Evolutionary conservation across 805 yeast genomes (phyloP), one percentile per base, ranked within the genome.

Genomic region (Lipomyces oligophaga): DNA sequence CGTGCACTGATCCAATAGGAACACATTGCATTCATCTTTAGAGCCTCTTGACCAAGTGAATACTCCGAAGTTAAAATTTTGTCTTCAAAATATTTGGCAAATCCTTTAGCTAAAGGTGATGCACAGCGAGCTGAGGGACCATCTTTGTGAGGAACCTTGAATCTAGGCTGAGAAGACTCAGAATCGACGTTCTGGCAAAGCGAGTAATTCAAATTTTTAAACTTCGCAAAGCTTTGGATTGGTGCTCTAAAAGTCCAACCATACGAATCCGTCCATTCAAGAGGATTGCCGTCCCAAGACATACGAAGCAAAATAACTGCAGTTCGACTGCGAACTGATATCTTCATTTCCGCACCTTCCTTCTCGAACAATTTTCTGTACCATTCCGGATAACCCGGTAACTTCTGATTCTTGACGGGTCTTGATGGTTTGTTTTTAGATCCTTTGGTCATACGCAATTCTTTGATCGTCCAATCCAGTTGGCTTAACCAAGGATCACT

Each of bases 341-440:
- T 65, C 30, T 72, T 77, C 59, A 86, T 72, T 18, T 68, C 72
- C 2, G 67, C 63, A 4, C 57, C 51, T 10, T 71, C 66, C 7
- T 66, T 57, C 0, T 72, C 66, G 54, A 71, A 69, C 38, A 79
- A 57, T 11, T 79, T 80, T 49, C 83, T 77, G 64, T 85, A 94
- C 99, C 99, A 93, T 55, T 83, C 83, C 0, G 99, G 99, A 58
- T 74, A 86, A 0, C 96, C 97, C 0, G 95, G 94, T 38, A 86
- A 61, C 58, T 78, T 87, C 63, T 86, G 95, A 21, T 76, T 79
- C 44, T 85, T 84, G 25, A 58, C 60, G 4, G 57, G 60, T 11
- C 64, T 49, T 1, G 64, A 57, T 4, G 60, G 63, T 2, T 60
- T 63, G 20, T 69, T 74, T 1, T 86, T 85, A 3, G 66, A 67